A percentile compares a stretch with the other conserved stretches of the same genome.
phyloP scores from a whole-genome alignment of 129 eudicot species.

The Arctium lappa region DNA sequence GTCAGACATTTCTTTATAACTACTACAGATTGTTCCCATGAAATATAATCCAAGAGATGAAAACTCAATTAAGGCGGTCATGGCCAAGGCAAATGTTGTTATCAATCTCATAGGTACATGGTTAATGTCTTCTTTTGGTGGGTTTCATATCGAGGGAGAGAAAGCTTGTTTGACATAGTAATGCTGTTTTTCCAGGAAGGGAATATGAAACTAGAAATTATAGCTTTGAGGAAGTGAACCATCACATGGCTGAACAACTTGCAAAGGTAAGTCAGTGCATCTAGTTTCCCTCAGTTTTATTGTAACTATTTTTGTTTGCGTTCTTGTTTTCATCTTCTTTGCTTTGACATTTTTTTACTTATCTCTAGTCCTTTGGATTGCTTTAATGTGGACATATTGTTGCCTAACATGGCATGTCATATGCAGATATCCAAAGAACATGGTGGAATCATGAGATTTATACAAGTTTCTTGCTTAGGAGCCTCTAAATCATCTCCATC shows the following conservation, averaged over 20 bases:
- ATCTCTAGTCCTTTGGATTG: neutral
- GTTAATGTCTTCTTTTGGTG: neutral
- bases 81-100: slow-evolving; percentile 99
- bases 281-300: neutral
- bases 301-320: neutral
- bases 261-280: slow-evolving; percentile 57
- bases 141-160: neutral
- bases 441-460: slow-evolving; percentile 96
- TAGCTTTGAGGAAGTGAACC: slow-evolving; percentile 89
- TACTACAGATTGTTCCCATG: slow-evolving; percentile 89
- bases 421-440: slow-evolving; percentile 89
- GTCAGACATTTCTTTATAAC: neutral
- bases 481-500: slow-evolving; percentile 87
- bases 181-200: slow-evolving; percentile 56
- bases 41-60: slow-evolving; percentile 93
- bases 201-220: slow-evolving; percentile 90
- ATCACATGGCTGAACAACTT: slow-evolving; percentile 86
- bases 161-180: neutral
- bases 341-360: neutral
- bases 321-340: neutral
- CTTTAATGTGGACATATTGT: neutral
- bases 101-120: slow-evolving; percentile 87
- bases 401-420: slow-evolving; percentile 6
- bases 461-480: slow-evolving; percentile 93
- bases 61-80: slow-evolving; percentile 87